Base-by-base conservation (phyloP, 257 asterid genomes). In the Datura wrightii region DNA sequence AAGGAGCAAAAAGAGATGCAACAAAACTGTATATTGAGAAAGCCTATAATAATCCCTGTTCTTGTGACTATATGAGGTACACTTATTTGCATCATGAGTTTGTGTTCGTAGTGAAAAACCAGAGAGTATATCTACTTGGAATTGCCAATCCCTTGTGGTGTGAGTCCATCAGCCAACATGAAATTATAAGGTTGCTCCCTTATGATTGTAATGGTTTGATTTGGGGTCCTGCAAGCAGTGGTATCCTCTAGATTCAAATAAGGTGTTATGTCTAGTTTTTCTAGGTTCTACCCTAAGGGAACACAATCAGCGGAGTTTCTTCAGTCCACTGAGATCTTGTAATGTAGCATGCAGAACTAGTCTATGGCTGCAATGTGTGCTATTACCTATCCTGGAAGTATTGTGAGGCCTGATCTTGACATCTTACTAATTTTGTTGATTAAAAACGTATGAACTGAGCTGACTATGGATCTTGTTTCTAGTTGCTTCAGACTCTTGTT, bases 301-400 rank as follows among this genome's bases (percentile, higher is more conserved):
- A 69, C 79, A 69, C 52, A 39, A 48, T 41, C 53, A 69, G 53
- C 34, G 16, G 53, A 69, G 79, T 69, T 69, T 69, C 79, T 69
- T 69, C 31, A 14, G 14, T 39, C 37, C 31, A 71, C 39, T 71
- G 79, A 42, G 56, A 71, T 71, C 37, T 44, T 44, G 37, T 71
- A 42, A 42, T 71, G 37, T 69, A 39, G 52, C 78, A 69, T 4
- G 52, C 4, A 9, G 79, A 69, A 41, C 53, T 71, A 71, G 55
- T 71, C 56, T n/a, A 71, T n/a, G 79, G 39, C 79, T 44, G 56
- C 79, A 71, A 71, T 5, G 16, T 71, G 56, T 71, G 56, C 10
- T 71, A 71, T 71, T 44, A 71, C 79, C 79, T 69, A 44, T 71
- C 55, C 79, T 71, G n/a, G 79, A 71, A 71, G 56, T 71, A 44